Evolutionary conservation across 768 basidiomycete genomes (phyloP).

Genomic region (Suillus clintonianus): DNA sequence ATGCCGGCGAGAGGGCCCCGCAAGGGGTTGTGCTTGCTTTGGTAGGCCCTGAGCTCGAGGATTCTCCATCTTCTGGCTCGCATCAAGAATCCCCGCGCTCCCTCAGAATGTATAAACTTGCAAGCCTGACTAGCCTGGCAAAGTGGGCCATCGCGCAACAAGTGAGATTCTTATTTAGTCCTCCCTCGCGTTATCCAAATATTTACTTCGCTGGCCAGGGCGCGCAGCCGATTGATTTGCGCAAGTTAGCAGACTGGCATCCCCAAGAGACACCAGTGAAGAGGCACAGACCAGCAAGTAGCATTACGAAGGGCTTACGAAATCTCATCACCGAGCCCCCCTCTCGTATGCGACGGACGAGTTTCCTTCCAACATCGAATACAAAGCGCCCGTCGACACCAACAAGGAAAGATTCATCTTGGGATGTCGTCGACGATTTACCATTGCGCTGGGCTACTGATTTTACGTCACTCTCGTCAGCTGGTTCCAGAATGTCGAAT

Average conservation of each 20-base stretch:
- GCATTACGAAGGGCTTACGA: conserved; percentile 65
- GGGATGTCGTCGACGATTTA: conserved; percentile 76
- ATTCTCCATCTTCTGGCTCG: conserved; percentile 38
- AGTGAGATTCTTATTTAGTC: conserved; percentile 36
- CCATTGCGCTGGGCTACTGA: conserved; percentile 88
- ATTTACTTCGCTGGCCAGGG: conserved; percentile 39
- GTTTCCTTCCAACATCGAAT: conserved; percentile 33
- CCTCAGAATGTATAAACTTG: conserved; percentile 82
- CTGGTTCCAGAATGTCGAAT: conserved; percentile 63
- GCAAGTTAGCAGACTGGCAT: conserved; percentile 51
- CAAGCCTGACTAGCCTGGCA: conserved; percentile 72
- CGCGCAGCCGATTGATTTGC: conserved; percentile 60
- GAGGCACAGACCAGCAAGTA: conserved; percentile 54
- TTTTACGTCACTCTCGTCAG: conserved; percentile 73
- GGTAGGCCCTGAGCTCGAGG: conserved; percentile 63
- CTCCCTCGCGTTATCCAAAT: conserved; percentile 11
- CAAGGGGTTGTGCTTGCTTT: conserved; percentile 80
- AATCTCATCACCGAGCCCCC: conserved; percentile 52
- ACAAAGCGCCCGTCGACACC: conserved; percentile 24
- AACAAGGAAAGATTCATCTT: conserved; percentile 49
- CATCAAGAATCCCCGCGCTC: conserved; percentile 57
- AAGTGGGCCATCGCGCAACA: conserved; percentile 73
- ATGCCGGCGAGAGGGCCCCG: conserved; percentile 55
- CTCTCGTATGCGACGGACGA: conserved; percentile 25
- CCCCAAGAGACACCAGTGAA: conserved; percentile 46